Evolutionary conservation across 2,329 filamentous ascomycete species (phyloP).

Genomic region (Fusarium goolgardi): DNA sequence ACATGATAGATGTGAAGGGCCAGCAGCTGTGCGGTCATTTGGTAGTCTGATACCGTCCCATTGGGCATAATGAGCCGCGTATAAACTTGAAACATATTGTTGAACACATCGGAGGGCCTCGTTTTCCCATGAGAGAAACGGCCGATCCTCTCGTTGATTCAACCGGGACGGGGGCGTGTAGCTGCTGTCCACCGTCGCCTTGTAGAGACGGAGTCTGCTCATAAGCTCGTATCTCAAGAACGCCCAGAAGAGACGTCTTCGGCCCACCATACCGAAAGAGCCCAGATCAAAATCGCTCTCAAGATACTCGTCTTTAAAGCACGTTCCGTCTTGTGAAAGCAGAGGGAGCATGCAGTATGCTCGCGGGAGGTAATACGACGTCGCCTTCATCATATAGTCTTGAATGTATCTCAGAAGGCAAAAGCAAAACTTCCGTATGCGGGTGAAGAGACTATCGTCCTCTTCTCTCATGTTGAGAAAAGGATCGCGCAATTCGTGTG

Average conservation of each 20-base stretch:
- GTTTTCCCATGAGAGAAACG: neutral
- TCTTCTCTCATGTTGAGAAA: too few relatives aligned
- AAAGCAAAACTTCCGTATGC: neutral
- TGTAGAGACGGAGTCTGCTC: neutral
- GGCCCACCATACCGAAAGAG: neutral
- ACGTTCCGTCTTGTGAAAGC: neutral
- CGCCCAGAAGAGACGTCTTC: constrained; percentile 5
- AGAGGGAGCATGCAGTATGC: neutral
- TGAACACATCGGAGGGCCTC: constrained; percentile 8
- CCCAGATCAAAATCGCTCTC: neutral
- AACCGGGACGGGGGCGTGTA: neutral
- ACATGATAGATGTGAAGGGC: neutral
- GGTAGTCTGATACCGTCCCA: neutral
- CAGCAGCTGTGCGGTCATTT: too few relatives aligned
- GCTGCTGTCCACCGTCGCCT: neutral
- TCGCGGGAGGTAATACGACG: neutral
- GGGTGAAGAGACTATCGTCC: neutral
- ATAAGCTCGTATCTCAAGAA: constrained; percentile 11
- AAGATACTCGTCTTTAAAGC: neutral
- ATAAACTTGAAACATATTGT: neutral
- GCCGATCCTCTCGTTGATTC: neutral
- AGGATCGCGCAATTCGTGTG: neutral
- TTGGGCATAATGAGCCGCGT: neutral
- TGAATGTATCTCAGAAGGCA: constrained; percentile 1
- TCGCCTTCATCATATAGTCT: constrained; percentile 20